Conservation (phyloP, 1,284 basidiomycete species). For the Puccinia hordei region DNA sequence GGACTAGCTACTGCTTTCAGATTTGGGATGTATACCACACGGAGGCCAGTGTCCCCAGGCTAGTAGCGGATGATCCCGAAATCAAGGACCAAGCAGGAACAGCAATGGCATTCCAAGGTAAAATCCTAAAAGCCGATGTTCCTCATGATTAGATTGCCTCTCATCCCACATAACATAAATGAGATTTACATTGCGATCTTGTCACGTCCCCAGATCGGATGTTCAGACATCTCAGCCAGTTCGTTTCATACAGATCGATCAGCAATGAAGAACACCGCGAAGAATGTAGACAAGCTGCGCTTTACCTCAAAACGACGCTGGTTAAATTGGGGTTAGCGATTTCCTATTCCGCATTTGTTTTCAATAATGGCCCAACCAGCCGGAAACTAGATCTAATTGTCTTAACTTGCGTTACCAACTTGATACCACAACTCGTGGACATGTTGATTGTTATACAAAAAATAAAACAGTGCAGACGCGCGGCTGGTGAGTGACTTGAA, state of each 20-base stretch:
- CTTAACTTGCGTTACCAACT: neutral
- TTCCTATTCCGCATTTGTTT: neutral
- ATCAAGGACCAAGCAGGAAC: slow-evolving; percentile 76
- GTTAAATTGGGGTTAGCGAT: slow-evolving; percentile 67
- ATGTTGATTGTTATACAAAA: neutral
- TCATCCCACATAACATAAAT: neutral
- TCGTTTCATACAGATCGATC: slow-evolving; percentile 83
- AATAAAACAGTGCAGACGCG: slow-evolving; percentile 67
- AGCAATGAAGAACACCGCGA: slow-evolving; percentile 75
- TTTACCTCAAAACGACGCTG: slow-evolving; percentile 83
- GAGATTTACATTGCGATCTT: slow-evolving; percentile 54
- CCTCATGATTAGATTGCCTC: neutral
- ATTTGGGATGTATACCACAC: slow-evolving; percentile 58
- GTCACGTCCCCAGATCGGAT: slow-evolving; percentile 58
- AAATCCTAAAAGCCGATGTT: neutral
- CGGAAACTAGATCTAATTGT: neutral
- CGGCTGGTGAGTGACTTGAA: slow-evolving; percentile 64
- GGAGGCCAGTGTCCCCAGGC: slow-evolving; percentile 70
- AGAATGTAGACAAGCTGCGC: slow-evolving; percentile 79
- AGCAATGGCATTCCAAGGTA: slow-evolving; percentile 48
- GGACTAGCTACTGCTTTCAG: neutral
- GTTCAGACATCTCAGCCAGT: slow-evolving; percentile 73
- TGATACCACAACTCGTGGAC: neutral
- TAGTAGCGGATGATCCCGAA: slow-evolving; percentile 74
- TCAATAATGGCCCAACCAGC: neutral